Evolutionary conservation across 495 filamentous ascomycete species (phyloP).

Genomic region (Jackrogersella minutella): DNA sequence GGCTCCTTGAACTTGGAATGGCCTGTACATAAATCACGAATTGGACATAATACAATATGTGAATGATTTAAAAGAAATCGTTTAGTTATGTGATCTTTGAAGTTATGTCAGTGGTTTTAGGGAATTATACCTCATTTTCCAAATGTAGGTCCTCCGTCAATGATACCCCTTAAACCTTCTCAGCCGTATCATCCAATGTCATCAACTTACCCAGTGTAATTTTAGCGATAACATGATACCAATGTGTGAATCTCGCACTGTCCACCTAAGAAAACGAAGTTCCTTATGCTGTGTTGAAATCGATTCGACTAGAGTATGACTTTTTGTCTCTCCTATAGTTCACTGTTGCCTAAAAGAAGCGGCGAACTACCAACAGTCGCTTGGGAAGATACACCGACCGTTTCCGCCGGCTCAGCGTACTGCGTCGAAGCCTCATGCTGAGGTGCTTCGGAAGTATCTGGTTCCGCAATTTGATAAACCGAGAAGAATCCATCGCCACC

Average conservation of each 20-base stretch:
- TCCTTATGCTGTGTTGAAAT: too few relatives aligned
- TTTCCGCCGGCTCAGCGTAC: neutral
- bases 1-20: neutral
- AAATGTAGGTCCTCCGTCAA: neutral
- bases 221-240: too few relatives aligned
- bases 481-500: constrained; percentile 28
- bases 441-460: neutral
- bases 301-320: too few relatives aligned
- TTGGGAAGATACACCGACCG: neutral
- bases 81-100: neutral
- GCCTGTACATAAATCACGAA: neutral
- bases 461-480: neutral
- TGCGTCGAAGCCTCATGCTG: neutral
- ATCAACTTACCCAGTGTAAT: too few relatives aligned
- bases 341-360: neutral
- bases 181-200: too few relatives aligned
- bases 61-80: neutral
- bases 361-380: neutral
- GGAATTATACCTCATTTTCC: neutral
- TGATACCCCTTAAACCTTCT: too few relatives aligned
- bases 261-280: too few relatives aligned
- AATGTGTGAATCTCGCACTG: too few relatives aligned
- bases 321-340: neutral
- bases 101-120: neutral
- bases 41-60: neutral